Conservation (phyloP, 106 monocot genomes). For the Platanthera guangdongensis region DNA sequence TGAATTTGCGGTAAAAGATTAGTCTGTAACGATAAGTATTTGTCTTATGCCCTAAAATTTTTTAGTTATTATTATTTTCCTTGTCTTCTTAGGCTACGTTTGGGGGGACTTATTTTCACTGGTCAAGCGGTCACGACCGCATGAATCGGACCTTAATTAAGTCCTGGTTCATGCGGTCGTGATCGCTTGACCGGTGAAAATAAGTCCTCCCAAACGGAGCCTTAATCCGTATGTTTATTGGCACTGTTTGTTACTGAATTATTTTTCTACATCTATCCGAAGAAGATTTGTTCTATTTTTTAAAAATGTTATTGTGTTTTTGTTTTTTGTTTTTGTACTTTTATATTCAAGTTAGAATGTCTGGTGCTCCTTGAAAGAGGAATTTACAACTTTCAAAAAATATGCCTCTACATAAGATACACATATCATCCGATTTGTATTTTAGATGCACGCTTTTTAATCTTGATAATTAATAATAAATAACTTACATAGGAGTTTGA, state of each 20-base stretch:
- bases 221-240: not conserved
- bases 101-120: too few species aligned
- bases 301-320: not conserved
- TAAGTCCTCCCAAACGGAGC: too few species aligned
- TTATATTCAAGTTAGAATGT: not conserved
- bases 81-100: too few species aligned
- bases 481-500: not conserved
- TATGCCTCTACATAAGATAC: not conserved
- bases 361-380: not conserved
- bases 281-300: not conserved
- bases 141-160: too few species aligned
- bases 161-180: too few species aligned
- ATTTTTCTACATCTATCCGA: not conserved
- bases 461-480: not conserved
- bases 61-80: not conserved
- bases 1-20: conserved; percentile 71
- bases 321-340: not conserved
- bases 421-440: not conserved
- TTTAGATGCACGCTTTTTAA: not conserved
- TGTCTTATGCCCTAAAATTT: not conserved
- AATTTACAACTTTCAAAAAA: not conserved
- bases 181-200: too few species aligned
- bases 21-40: not conserved
- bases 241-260: not conserved
- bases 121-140: too few species aligned